Evolutionary conservation across 2,329 filamentous ascomycete species (phyloP).

Genomic region (Nothopassalora personata): DNA sequence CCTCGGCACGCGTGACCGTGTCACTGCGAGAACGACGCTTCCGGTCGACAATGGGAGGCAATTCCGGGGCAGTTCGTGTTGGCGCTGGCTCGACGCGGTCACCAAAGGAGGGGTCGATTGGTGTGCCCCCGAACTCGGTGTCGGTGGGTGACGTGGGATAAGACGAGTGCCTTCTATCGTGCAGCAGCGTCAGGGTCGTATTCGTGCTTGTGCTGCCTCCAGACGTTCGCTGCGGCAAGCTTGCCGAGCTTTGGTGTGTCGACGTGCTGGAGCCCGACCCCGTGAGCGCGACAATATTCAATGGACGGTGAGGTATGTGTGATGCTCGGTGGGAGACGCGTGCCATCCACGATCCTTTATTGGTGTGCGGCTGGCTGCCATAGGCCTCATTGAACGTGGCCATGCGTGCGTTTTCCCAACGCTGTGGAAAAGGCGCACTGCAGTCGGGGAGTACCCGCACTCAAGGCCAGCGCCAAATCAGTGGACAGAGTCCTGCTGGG

Average conservation of each 20-base stretch:
- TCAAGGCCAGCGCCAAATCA: background rate
- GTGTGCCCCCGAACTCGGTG: conserved; percentile 29
- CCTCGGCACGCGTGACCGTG: conserved; percentile 11
- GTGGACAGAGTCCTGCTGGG: background rate
- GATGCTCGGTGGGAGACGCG: conserved; percentile 28
- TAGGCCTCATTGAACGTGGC: conserved; percentile 3
- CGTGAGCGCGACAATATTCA: conserved; percentile 1
- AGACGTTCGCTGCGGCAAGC: background rate
- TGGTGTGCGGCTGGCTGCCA: background rate
- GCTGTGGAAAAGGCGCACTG: background rate
- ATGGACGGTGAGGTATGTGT: conserved; percentile 25
- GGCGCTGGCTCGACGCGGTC: conserved; percentile 7
- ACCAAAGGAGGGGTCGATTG: conserved; percentile 30
- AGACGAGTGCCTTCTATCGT: conserved; percentile 19
- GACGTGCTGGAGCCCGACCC: background rate
- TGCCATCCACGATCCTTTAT: conserved; percentile 9
- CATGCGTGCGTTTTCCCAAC: background rate
- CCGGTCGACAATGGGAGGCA: conserved; percentile 11
- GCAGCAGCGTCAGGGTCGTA: background rate
- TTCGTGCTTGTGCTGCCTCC: conserved; percentile 3
- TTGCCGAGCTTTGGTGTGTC: background rate
- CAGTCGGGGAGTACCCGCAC: background rate
- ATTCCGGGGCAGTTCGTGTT: conserved; percentile 10
- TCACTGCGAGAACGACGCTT: conserved; percentile 13
- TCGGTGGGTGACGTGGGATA: conserved; percentile 23